A percentile compares a stretch with the other conserved stretches of the same genome.
phyloP scores from a whole-genome alignment of 257 asterid genomes.

The Thymus quinquecostatus region DNA sequence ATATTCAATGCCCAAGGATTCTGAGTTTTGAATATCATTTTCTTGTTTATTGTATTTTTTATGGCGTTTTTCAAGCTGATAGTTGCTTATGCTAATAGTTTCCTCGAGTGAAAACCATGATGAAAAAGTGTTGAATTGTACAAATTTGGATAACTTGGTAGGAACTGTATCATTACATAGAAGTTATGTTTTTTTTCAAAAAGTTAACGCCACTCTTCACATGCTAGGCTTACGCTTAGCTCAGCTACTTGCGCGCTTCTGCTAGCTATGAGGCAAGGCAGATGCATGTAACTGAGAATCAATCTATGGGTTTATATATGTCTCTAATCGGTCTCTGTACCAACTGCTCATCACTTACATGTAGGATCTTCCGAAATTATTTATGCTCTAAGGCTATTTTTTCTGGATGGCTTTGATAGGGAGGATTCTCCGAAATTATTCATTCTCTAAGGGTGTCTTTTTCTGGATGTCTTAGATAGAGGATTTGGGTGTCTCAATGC shows the following conservation, averaged over 20 bases:
- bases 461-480: conserved; percentile 16
- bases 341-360: conserved; percentile 11
- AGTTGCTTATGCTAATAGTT: neutral
- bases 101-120: neutral
- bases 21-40: neutral
- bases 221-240: conserved; percentile 11
- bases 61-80: neutral
- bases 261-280: conserved; percentile 6
- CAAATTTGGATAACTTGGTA: neutral
- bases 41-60: conserved; percentile 7
- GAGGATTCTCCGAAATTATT: conserved; percentile 9
- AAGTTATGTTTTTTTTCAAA: neutral
- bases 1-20: neutral
- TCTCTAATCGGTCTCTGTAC: neutral
- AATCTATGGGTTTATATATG: conserved; percentile 7
- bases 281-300: conserved; percentile 1
- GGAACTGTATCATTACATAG: neutral
- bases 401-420: conserved; percentile 11
- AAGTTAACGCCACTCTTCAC: conserved; percentile 1
- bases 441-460: neutral
- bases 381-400: neutral
- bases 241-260: neutral
- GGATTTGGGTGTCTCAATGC: conserved; percentile 19
- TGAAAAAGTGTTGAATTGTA: neutral
- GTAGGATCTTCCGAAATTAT: conserved; percentile 10